Base-by-base conservation (phyloP, 73 alveolate genomes). In the Stentor coeruleus region DNA sequence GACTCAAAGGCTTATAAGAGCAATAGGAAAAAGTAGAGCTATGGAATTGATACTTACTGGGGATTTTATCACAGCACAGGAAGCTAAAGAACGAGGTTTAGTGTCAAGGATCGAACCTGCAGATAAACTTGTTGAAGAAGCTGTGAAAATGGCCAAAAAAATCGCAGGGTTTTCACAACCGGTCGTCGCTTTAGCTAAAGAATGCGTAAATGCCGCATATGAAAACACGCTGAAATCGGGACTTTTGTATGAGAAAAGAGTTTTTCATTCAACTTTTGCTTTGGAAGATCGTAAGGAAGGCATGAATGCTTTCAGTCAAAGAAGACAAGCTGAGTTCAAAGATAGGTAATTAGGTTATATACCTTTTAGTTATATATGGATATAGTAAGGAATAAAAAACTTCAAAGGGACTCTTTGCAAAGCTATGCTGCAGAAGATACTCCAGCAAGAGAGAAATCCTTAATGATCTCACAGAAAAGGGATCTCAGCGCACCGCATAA, bases 1-100 rank as follows among this genome's bases (percentile, higher is more conserved):
- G 6, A 89, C 99, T 38, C 94, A 97, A 87, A 97, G 99, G 89
- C 91, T 97, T 74, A 91, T 97, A n/a, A 91, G 98, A 90, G 93
- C 94, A 66, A 93, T 97, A 58, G 99, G 99, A 4, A 93, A 94
- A 83, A 96, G 99, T 0, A 94, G 97, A 89, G 99, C 99, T 0
- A 97, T 96, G 98, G 98, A 97, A 86, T 72, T 97, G 88, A 85
- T 91, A 75, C 87, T 93, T 73, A 95, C 99, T 59, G 99, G 99
- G 73, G 98, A 93, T 60, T 91, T 91, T 84, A 86, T 97, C 91
- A 89, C 86, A 74, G 98, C 99, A 15, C 85, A 93, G 42, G 98
- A 96, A 81, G 99, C 99, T 60, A 88, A 86, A 38, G 84, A 88
- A 76, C 90, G 96, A 83, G 99, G 99, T 35, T 89, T 97, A 76